Percentiles rank a stretch among this genome's conserved stretches.
These are phyloP conservation scores for Naganishia liquefaciens DNA, from an alignment of 1,284 basidiomycete genomes.

Conservation along the genomic window DNA sequence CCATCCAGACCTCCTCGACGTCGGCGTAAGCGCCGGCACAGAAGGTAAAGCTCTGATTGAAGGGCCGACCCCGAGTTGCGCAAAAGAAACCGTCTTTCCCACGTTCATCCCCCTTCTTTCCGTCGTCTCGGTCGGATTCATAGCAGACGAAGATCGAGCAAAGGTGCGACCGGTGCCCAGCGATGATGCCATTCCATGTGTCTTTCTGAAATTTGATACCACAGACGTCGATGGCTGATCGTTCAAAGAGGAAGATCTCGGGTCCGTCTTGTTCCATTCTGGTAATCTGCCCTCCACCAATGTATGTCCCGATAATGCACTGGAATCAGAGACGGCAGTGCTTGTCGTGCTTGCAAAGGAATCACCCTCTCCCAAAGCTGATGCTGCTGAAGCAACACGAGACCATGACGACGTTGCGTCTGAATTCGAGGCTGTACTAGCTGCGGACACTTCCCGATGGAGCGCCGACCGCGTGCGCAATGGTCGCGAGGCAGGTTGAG, in stretches of 20 bases:
- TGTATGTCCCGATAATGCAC: constrained; percentile 1
- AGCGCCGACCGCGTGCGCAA: constrained; percentile 8
- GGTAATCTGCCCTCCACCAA: constrained; percentile 5
- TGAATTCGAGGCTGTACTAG: neutral
- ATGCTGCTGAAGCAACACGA: neutral
- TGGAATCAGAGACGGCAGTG: constrained; percentile 7
- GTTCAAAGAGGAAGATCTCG: neutral
- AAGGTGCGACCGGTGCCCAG: neutral
- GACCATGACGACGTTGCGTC: neutral
- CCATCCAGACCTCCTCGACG: neutral
- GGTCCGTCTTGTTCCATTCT: neutral
- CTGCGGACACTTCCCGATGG: constrained; percentile 8
- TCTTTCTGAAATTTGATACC: constrained; percentile 6
- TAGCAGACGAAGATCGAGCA: constrained; percentile 7
- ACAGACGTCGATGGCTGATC: neutral
- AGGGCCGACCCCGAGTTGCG: neutral
- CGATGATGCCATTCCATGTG: neutral
- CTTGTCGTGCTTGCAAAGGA: constrained; percentile 21
- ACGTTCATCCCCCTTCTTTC: neutral
- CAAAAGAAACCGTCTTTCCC: constrained; percentile 19
- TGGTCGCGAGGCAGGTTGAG: neutral
- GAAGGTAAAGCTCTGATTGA: neutral
- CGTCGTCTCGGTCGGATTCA: neutral
- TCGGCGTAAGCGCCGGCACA: neutral
- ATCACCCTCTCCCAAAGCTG: constrained; percentile 19